A percentile compares a stretch with the other conserved stretches of the same genome.
Evolutionary conservation across 2,329 filamentous ascomycete genomes (phyloP).

Genomic region (Monilinia laxa): DNA sequence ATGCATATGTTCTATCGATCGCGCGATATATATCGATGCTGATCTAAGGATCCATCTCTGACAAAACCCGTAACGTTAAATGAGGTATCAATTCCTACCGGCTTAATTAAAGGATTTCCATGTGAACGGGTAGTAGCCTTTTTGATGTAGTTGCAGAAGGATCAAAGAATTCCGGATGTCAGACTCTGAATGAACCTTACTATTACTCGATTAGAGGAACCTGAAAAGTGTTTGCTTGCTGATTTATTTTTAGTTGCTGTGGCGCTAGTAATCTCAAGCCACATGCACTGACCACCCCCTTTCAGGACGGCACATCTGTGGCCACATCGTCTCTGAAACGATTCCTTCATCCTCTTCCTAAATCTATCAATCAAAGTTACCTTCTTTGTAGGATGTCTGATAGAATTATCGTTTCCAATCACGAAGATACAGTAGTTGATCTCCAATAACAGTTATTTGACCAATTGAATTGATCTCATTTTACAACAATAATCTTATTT

Average conservation of each 20-base stretch:
- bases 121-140: neutral
- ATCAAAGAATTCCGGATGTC: conserved; percentile 8
- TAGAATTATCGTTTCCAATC: neutral
- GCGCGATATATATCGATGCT: neutral
- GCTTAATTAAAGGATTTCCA: neutral
- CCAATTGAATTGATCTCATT: neutral
- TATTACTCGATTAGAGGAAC: neutral
- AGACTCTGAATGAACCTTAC: neutral
- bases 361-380: neutral
- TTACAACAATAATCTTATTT: neutral
- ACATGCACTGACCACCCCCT: neutral
- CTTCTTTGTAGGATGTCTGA: neutral
- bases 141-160: conserved; percentile 10
- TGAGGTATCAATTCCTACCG: neutral
- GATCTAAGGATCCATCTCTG: conserved; percentile 7
- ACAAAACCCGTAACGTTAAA: conserved; percentile 5
- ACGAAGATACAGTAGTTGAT: neutral
- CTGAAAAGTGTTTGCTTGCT: neutral
- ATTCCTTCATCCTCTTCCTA: neutral
- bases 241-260: neutral
- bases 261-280: conserved; percentile 5
- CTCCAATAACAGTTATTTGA: too few relatives aligned
- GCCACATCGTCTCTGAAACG: neutral
- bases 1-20: neutral
- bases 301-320: conserved; percentile 4